phyloP scores from a whole-genome alignment of 1,284 basidiomycete genomes.

The Entoloma clypeatum region DNA sequence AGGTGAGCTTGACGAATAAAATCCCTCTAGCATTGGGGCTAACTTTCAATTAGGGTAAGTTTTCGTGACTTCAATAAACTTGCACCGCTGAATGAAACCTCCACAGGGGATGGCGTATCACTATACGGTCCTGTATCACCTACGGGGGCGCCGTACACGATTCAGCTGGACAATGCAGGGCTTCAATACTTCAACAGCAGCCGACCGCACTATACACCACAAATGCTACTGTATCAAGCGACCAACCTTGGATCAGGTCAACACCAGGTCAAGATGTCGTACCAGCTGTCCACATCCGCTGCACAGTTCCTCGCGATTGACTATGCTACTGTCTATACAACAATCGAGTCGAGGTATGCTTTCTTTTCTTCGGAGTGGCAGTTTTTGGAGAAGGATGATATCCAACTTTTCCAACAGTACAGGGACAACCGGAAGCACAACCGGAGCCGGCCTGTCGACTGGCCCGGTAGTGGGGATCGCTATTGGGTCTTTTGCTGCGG shows the following conservation, averaged over 20 bases:
- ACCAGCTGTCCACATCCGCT: not conserved
- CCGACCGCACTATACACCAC: not conserved
- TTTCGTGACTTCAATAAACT: no score
- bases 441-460: no score
- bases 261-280: not conserved
- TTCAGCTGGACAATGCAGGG: not conserved
- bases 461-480: no score
- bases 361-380: not conserved
- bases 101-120: constrained; percentile 1
- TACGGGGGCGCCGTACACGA: not conserved
- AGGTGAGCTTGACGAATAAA: no score
- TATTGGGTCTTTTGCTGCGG: no score
- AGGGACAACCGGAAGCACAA: no score
- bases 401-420: no score
- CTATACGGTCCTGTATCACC: not conserved
- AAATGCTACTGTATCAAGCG: not conserved
- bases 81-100: no score
- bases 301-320: not conserved
- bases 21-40: no score
- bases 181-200: not conserved
- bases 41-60: no score
- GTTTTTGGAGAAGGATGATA: not conserved
- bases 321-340: not conserved
- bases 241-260: not conserved
- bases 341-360: not conserved